Percentiles rank a stretch among this genome's conserved stretches.
These are phyloP conservation scores for Penicillium arizonense DNA, from an alignment of 495 filamentous ascomycete genomes.

Conservation along the genomic window DNA sequence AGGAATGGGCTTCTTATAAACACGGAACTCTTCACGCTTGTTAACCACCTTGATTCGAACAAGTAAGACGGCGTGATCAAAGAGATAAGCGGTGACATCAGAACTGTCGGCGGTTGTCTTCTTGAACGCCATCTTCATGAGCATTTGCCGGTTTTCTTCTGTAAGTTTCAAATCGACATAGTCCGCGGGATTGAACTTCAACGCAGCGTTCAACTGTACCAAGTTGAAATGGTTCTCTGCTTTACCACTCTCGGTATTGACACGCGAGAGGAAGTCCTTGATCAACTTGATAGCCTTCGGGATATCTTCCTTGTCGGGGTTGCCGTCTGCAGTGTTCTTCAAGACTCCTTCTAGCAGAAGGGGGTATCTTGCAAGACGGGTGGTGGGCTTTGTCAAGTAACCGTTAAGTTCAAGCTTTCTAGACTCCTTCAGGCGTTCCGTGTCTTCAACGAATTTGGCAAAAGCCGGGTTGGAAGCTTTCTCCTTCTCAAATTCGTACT, in stretches of 20 bases:
- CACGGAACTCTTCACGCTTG: slow-evolving; percentile 90
- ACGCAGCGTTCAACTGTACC: slow-evolving; percentile 80
- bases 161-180: slow-evolving; percentile 93
- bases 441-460: slow-evolving; percentile 91
- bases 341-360: slow-evolving; percentile 87
- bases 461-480: slow-evolving; percentile 83
- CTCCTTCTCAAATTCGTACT: slow-evolving; percentile 98
- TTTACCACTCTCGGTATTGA: slow-evolving; percentile 94
- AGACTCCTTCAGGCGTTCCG: slow-evolving; percentile 92
- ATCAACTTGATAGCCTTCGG: slow-evolving; percentile 83
- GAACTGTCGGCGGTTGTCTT: slow-evolving; percentile 83
- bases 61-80: slow-evolving; percentile 92
- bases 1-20: slow-evolving; percentile 94
- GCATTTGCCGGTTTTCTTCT: slow-evolving; percentile 86
- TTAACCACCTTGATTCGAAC: slow-evolving; percentile 86
- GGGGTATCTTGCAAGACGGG: slow-evolving; percentile 91
- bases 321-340: slow-evolving; percentile 84
- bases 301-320: slow-evolving; percentile 85
- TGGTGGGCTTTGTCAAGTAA: slow-evolving; percentile 97
- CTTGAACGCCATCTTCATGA: slow-evolving; percentile 91
- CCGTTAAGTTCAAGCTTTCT: slow-evolving; percentile 97
- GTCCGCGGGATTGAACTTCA: slow-evolving; percentile 83
- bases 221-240: slow-evolving; percentile 98
- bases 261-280: slow-evolving; percentile 78
- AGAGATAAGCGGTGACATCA: slow-evolving; percentile 90